Conservation (phyloP, 2,329 filamentous ascomycete species). For the Verticillium nonalfalfae region DNA sequence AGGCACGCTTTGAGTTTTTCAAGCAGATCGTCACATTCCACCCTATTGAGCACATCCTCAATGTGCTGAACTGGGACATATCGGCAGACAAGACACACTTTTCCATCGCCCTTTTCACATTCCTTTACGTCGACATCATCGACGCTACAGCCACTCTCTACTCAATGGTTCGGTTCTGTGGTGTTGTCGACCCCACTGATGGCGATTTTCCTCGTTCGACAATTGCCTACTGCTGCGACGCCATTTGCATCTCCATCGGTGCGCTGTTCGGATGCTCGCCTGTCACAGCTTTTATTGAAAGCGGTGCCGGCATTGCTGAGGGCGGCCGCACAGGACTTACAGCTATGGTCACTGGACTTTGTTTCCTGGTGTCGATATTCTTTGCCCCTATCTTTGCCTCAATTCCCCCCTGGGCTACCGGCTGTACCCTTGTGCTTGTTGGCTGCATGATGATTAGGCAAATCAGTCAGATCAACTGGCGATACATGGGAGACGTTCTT, state of each 20-base stretch:
- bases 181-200: slow-evolving; percentile 55
- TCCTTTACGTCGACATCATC: slow-evolving; percentile 74
- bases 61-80: slow-evolving; percentile 61
- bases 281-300: slow-evolving; percentile 70
- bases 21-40: slow-evolving; percentile 66
- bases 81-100: slow-evolving; percentile 52
- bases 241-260: slow-evolving; percentile 64
- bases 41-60: slow-evolving; percentile 58
- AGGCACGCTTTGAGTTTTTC: slow-evolving; percentile 65
- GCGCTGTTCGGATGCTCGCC: slow-evolving; percentile 64
- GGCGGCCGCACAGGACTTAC: slow-evolving; percentile 69
- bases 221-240: slow-evolving; percentile 69
- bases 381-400: slow-evolving; percentile 73
- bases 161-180: slow-evolving; percentile 74
- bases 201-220: slow-evolving; percentile 85
- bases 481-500: slow-evolving; percentile 67
- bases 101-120: slow-evolving; percentile 66
- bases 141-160: slow-evolving; percentile 73
- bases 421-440: slow-evolving; percentile 65
- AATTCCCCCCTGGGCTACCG: slow-evolving; percentile 73
- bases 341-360: slow-evolving; percentile 61
- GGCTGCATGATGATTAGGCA: slow-evolving; percentile 75
- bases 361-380: slow-evolving; percentile 67
- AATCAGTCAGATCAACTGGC: slow-evolving; percentile 70
- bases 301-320: slow-evolving; percentile 68